Evolutionary conservation across 441 rosid genomes (phyloP), one percentile per base, ranked within the genome.

Genomic region (Populus tomentosa): DNA sequence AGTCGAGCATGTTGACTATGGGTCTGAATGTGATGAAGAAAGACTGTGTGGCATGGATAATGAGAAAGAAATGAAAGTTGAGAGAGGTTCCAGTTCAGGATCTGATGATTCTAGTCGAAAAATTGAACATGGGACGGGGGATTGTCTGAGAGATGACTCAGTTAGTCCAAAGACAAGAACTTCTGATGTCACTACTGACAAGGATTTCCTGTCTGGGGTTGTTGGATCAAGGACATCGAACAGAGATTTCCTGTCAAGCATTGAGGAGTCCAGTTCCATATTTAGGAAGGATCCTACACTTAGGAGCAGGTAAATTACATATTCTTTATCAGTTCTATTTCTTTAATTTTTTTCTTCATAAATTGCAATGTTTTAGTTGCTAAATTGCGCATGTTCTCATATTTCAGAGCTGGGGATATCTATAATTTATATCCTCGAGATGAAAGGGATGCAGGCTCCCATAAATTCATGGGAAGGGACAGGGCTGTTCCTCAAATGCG

Each of bases 11-110:
- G 80, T 87, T 70, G 89, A 90, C 79, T 87, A 89, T 56, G 88
- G 81, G 62, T 85, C 90, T 73, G 91, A 88, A 56, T 78, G 82
- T 59, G 87, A 85, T 42, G 87, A 83, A 77, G 91, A 86, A 71
- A 80, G 82, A 67, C 36, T 66, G 23, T 80, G 69, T 82, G 72
- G 56, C 53, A 69, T 81, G 74, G 85, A 61, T 79, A 68, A 42
- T 32, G 87, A 80, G 46, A 84, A 80, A 70, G 86, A 87, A 74
- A 35, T 79, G 24, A 83, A 76, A 69, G 50, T 73, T 67, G 88
- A 79, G 53, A 82, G 78, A 30, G 86, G 73, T 69, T 77, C 76
- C 21, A 81, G 40, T 80, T 75, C 74, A 21, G 89, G 75, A 36
- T 75, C 80, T 64, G 80, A 77, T 73, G 77, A 80, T 72, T 76